Percentiles rank a stretch among this genome's conserved stretches.
Conservation (phyloP, 768 basidiomycete genomes). For the Kwoniella bestiolae region DNA sequence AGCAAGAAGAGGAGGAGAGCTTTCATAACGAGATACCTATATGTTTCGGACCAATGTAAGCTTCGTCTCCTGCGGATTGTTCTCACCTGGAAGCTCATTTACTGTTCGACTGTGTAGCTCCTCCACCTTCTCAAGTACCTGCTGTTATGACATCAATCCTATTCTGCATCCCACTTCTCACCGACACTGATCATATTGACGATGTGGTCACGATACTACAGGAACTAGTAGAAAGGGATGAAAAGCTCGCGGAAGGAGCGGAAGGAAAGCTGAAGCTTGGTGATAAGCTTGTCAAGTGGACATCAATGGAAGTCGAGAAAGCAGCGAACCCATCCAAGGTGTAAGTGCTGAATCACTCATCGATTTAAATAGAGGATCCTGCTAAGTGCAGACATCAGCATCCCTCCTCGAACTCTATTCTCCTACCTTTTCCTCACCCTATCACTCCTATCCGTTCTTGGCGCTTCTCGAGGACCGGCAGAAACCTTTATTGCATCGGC, state of each 20-base stretch:
- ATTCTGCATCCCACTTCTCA: slow-evolving; percentile 30
- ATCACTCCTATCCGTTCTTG: slow-evolving; percentile 35
- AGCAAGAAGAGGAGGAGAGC: slow-evolving; percentile 43
- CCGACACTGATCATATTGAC: slow-evolving; percentile 39
- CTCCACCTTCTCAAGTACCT: slow-evolving; percentile 38
- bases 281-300: slow-evolving; percentile 75
- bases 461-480: slow-evolving; percentile 26
- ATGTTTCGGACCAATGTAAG: slow-evolving; percentile 41
- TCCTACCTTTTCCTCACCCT: slow-evolving; percentile 41
- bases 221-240: slow-evolving; percentile 43
- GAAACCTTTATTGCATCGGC: slow-evolving; percentile 26
- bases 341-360: slow-evolving; percentile 59
- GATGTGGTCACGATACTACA: slow-evolving; percentile 41
- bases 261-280: slow-evolving; percentile 65
- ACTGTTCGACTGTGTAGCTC: slow-evolving; percentile 30
- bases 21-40: slow-evolving; percentile 39
- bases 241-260: slow-evolving; percentile 46
- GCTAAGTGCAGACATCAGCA: slow-evolving; percentile 10
- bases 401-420: slow-evolving; percentile 35
- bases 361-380: not conserved
- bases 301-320: slow-evolving; percentile 68
- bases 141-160: slow-evolving; percentile 34
- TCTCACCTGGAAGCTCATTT: not conserved
- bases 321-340: slow-evolving; percentile 65
- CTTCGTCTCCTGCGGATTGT: not conserved